Evolutionary conservation across 768 basidiomycete genomes (phyloP), one percentile per base, ranked within the genome.

Genomic region (Russula dissimulans): DNA sequence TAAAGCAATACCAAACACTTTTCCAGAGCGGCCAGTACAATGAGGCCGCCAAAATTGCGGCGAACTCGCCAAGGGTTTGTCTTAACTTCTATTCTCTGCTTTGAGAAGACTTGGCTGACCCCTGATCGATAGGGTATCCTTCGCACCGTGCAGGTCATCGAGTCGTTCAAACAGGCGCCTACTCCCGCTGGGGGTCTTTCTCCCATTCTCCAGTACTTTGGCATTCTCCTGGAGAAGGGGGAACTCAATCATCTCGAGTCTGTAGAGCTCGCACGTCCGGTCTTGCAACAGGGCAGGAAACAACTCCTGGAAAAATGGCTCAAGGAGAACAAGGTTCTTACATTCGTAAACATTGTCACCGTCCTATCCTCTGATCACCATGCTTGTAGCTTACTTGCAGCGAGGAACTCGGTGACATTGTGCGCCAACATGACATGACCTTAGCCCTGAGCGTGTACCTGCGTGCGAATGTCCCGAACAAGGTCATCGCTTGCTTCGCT

Each of bases 261-360:
- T 14, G 73, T 99, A 36, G 97, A 99, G 72, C 82, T 99, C 48
- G 97, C 97, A 1, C 84, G 94, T 49, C 97, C 97, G 17, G 97
- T 99, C 8, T 76, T 99, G 47, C 87, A 91, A 66, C 97, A 99
- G 75, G 93, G 93, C 39, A 85, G 93, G 72, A 98, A 99, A 75
- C 92, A 97, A 69, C 77, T 98, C 47, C 78, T 99, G 15, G 97
- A 99, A 78, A 98, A 98, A 69, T 99, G 97, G 97, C 76, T 99
- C 62, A 99, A 99, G 75, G 97, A 99, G 79, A 97, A 97, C 77
- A 99, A 98, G 85, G 94, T 87, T 48, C 47, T 72, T 65, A 14
- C 26, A 29, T 46, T 29, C n/a, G 49, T 32, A 29, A 34, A 51
- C 66, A 18, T 15, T 36, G 22, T 18, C 31, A 31, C 18, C 2